These are phyloP conservation scores for Trichomonas vaginalis DNA, from an alignment of 208 protist species.

Conservation along the genomic window DNA sequence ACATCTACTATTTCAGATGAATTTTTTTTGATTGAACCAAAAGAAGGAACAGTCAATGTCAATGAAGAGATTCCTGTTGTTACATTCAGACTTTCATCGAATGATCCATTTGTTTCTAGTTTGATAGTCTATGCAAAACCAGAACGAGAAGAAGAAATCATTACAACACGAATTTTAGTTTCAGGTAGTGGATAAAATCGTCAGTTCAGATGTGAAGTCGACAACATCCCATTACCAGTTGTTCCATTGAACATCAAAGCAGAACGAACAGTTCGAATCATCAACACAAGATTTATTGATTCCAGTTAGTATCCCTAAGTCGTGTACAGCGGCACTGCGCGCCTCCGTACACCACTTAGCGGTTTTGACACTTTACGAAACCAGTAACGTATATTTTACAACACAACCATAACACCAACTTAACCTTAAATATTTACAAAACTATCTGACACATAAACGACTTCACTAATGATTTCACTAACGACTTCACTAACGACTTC, in stretches of 20 bases:
- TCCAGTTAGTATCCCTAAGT: too few relatives aligned
- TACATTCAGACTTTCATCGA: background rate
- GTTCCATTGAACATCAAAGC: background rate
- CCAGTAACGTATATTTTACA: too few relatives aligned
- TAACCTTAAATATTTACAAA: too few relatives aligned
- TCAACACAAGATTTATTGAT: background rate
- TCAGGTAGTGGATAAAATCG: background rate
- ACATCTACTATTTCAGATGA: background rate
- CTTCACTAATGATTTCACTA: too few relatives aligned
- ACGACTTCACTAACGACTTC: too few relatives aligned
- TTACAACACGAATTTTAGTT: background rate
- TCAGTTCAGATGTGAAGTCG: background rate
- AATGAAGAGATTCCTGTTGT: background rate
- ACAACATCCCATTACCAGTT: background rate
- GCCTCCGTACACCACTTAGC: too few relatives aligned
- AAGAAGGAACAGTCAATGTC: background rate
- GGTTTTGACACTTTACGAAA: too few relatives aligned
- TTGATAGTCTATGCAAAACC: background rate
- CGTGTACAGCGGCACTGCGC: too few relatives aligned
- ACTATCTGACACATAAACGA: too few relatives aligned
- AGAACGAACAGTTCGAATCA: background rate
- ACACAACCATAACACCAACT: too few relatives aligned
- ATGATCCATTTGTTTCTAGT: background rate
- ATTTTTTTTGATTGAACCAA: background rate
- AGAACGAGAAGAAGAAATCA: background rate